phyloP scores from a whole-genome alignment of 257 asterid genomes.

The Ajuga chamaepitys region DNA sequence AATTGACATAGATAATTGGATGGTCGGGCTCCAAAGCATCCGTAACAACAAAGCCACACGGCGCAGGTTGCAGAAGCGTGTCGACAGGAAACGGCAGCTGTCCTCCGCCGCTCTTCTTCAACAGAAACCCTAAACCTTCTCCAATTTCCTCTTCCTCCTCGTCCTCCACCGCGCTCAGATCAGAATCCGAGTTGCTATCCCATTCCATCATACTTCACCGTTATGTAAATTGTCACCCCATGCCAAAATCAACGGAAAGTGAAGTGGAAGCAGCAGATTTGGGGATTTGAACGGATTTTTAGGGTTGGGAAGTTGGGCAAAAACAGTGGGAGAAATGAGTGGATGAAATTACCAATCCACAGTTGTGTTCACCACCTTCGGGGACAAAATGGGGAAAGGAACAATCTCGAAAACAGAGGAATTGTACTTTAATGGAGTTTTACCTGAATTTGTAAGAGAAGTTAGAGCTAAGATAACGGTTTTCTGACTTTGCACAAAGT shows the following conservation, averaged over 20 bases:
- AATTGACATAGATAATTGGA: conserved; percentile 84
- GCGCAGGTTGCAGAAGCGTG: conserved; percentile 76
- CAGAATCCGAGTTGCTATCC: conserved; percentile 77
- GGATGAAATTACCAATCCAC: conserved; percentile 28
- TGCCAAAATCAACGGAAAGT: conserved; percentile 10
- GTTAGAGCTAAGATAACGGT: conserved; percentile 4
- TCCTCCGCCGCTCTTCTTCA: conserved; percentile 43
- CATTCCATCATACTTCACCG: conserved; percentile 74
- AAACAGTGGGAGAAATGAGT: conserved; percentile 29
- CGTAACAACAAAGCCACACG: conserved; percentile 85
- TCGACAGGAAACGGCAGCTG: conserved; percentile 76
- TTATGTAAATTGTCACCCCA: conserved; percentile 23
- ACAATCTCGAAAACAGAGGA: conserved; percentile 1
- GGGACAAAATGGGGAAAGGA: conserved; percentile 7
- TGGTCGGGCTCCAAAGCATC: conserved; percentile 88
- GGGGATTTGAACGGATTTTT: too few relatives aligned
- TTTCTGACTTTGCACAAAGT: conserved; percentile 10
- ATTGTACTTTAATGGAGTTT: neutral
- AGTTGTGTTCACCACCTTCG: conserved; percentile 8
- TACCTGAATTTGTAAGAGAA: neutral
- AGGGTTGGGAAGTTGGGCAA: neutral
- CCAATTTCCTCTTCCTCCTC: conserved; percentile 40
- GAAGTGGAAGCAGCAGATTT: neutral
- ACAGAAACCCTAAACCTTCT: conserved; percentile 60
- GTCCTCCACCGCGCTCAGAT: conserved; percentile 52